Base-by-base conservation (phyloP, 805 yeast genomes). In the Saturnispora kantuleensis region DNA sequence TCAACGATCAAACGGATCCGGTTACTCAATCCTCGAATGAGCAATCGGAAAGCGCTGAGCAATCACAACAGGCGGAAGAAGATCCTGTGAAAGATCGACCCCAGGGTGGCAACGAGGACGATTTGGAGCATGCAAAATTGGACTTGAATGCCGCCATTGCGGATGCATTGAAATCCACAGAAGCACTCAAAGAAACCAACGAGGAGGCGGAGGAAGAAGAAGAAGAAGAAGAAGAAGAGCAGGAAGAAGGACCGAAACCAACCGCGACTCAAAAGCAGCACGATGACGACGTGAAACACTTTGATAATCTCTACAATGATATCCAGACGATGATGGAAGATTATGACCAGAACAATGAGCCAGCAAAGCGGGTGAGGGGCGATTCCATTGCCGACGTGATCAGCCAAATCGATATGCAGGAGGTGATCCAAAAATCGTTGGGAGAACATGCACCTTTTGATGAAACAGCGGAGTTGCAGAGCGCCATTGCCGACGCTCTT, bases 401-500 rank as follows among this genome's bases (percentile, higher is more conserved):
- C 33, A 45, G 41, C 17, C 46, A 39, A 32, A 48, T 47, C 28
- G 49, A 50, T 39, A 34, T 45, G 11, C 45, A 49, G 21, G 50
- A 54, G 40, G 56, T 51, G 10, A 39, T 56, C 33, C 44, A 47
- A 11, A 47, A 47, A 29, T 57, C 57, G 5, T 46, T 56, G 21
- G 40, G 49, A 12, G 52, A 46, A 32, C 31, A 43, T n/a, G 35
- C 32, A 12, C 50, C 52, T 4, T 41, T 52, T 33, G 45, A 46
- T 26, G 55, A 44, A 26, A 46, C 49, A 2, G 41, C 47, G 10
- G 62, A 58, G 41, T 47, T 59, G 29, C 53, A 50, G 39, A 52
- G 48, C 17, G 63, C 59, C 10, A 59, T 59, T 38, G 55, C 50
- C 35, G 62, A 55, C 11, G 59, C 59, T 2, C 42, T 56, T 15